Evolutionary conservation across 2,329 filamentous ascomycete species (phyloP).

Genomic region (Aureobasidium sp.): DNA sequence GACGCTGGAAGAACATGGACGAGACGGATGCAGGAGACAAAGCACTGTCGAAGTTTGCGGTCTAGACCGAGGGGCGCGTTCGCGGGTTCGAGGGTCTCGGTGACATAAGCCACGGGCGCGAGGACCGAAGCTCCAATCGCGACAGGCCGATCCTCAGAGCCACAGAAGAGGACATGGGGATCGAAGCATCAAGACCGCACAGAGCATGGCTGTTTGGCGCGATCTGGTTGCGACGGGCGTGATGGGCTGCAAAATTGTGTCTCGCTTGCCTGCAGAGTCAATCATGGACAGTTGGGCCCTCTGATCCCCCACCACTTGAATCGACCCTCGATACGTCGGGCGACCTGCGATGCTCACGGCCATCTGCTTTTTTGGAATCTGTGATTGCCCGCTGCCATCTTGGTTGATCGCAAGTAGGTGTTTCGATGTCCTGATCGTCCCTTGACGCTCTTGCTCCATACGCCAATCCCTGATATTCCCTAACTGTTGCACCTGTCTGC

Average conservation of each 20-base stretch:
- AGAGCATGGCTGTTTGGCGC: not conserved
- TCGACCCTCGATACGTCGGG: constrained; percentile 15
- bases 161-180: not conserved
- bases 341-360: constrained; percentile 14
- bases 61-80: not conserved
- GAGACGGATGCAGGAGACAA: not conserved
- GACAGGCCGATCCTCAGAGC: not conserved
- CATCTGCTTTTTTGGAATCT: constrained; percentile 13
- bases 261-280: constrained; percentile 10
- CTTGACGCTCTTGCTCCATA: not conserved
- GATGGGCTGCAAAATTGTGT: constrained; percentile 7
- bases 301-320: constrained; percentile 1
- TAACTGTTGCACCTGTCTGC: not conserved
- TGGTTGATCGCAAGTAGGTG: not conserved
- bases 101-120: not conserved
- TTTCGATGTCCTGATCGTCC: not conserved
- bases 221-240: not conserved
- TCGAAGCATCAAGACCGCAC: constrained; percentile 1
- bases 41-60: not conserved
- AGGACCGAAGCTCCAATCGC: not conserved
- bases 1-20: not conserved
- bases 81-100: not conserved
- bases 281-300: not conserved
- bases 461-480: not conserved
- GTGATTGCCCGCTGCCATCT: not conserved